Evolutionary conservation across 192 early-diverging fungal genomes (phyloP), one percentile per base, ranked within the genome.

Genomic region (Haplosporangium gracile): DNA sequence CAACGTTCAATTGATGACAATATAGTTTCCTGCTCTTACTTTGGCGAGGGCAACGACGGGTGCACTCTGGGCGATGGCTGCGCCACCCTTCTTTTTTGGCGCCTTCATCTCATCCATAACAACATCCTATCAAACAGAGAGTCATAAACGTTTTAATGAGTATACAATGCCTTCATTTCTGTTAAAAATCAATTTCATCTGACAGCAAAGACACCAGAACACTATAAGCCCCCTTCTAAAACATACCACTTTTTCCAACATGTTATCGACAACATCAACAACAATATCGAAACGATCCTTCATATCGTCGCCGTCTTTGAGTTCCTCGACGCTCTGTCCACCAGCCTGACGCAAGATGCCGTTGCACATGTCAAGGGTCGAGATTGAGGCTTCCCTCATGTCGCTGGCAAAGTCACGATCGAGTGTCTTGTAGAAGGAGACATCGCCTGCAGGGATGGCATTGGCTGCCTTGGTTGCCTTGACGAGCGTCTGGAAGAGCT

Each of bases 161-260:
- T 65, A 65, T 15, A 15, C 29, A 15, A 34, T 8, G 9, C 26
- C 29, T 65, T 15, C n/a, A 26, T 60, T 9, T 0, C n/a, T 45
- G 10, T 15, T 1, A 45, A 45, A 10, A 2, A 60, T 60, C 57
- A 8, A 29, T 11, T 45, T 26, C 24, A 2, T n/a, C 60, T 15
- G 10, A 5, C 60, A 32, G 13, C 8, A 63, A 29, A 11, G 32
- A 32, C 10, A 10, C 60, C 32, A 65, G 7, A 24, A 32, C 36
- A 15, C 11, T 0, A 45, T 2, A 45, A 11, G 11, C 43, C 13
- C 15, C 43, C 43, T 45, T 45, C 43, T 13, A 45, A 45, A 13
- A 3, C 92, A 78, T 88, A 95, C 94, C 34, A 95, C 95, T 74
- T 92, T 93, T 88, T 99, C 97, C 11, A 97, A 88, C 81, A 97